Evolutionary conservation across 2,329 filamentous ascomycete species (phyloP).

Genomic region (Arachnomyces sp.): DNA sequence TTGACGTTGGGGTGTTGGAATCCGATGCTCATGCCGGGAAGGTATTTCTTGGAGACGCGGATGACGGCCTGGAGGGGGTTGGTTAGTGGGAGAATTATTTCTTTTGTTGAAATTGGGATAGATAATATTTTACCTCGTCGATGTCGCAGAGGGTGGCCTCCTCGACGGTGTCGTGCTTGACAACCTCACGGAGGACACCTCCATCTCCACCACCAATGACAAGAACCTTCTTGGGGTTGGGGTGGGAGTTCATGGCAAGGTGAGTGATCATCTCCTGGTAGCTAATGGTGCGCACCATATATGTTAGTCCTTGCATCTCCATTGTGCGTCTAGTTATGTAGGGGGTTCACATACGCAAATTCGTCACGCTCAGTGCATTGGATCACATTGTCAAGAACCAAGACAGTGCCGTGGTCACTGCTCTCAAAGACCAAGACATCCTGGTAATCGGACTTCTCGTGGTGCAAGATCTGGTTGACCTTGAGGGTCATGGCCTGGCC

Average conservation of each 20-base stretch:
- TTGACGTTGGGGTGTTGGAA: conserved; percentile 91
- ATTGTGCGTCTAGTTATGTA: neutral
- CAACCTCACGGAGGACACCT: conserved; percentile 92
- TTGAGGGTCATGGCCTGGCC: conserved; percentile 98
- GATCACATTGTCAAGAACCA: conserved; percentile 98
- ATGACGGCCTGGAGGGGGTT: conserved; percentile 63
- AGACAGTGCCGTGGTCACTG: conserved; percentile 88
- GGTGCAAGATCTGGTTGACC: conserved; percentile 95
- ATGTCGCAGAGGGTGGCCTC: conserved; percentile 97
- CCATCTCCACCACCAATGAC: conserved; percentile 98
- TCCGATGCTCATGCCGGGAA: conserved; percentile 85
- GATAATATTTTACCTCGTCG: conserved; percentile 60
- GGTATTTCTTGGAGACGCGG: conserved; percentile 95
- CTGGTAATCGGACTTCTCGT: conserved; percentile 99
- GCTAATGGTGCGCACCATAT: conserved; percentile 22
- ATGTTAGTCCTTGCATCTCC: neutral
- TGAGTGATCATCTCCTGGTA: conserved; percentile 99
- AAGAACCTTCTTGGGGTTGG: conserved; percentile 94
- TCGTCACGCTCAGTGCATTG: conserved; percentile 98
- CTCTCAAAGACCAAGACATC: conserved; percentile 99
- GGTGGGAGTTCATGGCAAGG: conserved; percentile 96
- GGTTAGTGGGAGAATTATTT: neutral
- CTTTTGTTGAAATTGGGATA: neutral
- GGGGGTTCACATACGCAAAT: conserved; percentile 58
- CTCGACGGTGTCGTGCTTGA: conserved; percentile 97